A percentile compares a stretch with the other conserved stretches of the same genome.
phyloP scores from a whole-genome alignment of 1,284 basidiomycete genomes.

The Cutaneotrichosporon sp. region DNA sequence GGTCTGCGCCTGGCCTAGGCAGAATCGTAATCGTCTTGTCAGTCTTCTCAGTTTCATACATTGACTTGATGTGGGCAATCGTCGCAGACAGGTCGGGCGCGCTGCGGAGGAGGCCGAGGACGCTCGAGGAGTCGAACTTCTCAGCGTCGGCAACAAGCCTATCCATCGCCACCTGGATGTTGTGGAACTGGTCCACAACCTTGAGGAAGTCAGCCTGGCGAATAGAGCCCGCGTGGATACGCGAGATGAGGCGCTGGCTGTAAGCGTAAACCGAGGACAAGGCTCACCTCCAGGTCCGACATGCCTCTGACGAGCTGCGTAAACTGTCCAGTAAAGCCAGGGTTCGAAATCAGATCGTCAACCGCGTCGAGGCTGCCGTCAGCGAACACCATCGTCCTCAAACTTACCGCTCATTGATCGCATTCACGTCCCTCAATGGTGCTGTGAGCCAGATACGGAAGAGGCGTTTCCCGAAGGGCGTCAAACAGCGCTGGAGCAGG shows the following conservation, averaged over 20 bases:
- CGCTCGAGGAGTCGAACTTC: slow-evolving; percentile 70
- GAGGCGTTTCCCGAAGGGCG: slow-evolving; percentile 65
- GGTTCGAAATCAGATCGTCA: slow-evolving; percentile 76
- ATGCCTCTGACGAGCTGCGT: slow-evolving; percentile 71
- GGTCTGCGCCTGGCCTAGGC: slow-evolving; percentile 77
- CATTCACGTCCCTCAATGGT: slow-evolving; percentile 72
- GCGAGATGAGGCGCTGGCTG: slow-evolving; percentile 72
- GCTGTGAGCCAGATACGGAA: slow-evolving; percentile 75
- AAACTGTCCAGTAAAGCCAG: slow-evolving; percentile 73
- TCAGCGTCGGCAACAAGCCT: slow-evolving; percentile 66
- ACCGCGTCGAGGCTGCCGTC: slow-evolving; percentile 70
- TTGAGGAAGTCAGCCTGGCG: slow-evolving; percentile 80
- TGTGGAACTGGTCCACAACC: slow-evolving; percentile 75
- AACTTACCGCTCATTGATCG: slow-evolving; percentile 73
- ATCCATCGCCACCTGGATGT: slow-evolving; percentile 65
- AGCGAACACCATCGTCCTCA: neutral
- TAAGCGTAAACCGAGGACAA: neutral
- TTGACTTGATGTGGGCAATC: slow-evolving; percentile 68
- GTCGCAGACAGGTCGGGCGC: slow-evolving; percentile 68
- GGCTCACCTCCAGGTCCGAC: slow-evolving; percentile 73
- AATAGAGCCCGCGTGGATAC: slow-evolving; percentile 87
- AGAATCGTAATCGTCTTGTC: slow-evolving; percentile 58
- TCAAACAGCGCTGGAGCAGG: slow-evolving; percentile 78
- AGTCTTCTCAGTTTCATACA: slow-evolving; percentile 67
- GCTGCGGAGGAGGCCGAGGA: slow-evolving; percentile 70